Percentiles rank a stretch among this genome's conserved stretches.
Evolutionary conservation across 177 flowering plant species (phyloP).

Genomic region (Vitis hybrid): DNA sequence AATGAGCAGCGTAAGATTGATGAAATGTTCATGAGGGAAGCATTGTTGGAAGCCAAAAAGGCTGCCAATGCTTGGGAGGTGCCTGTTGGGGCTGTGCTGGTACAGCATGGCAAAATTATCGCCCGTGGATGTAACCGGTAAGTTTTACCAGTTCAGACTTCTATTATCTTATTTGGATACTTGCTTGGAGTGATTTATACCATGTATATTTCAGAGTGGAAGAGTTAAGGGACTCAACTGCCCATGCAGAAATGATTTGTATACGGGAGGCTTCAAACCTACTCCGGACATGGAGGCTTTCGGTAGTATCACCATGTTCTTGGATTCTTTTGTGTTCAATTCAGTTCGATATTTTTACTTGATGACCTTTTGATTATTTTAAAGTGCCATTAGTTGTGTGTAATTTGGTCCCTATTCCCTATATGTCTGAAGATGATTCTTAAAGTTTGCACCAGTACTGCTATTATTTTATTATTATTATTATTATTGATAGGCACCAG

Average conservation of each 20-base stretch:
- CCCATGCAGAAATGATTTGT: slow-evolving; percentile 96
- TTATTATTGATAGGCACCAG: neutral
- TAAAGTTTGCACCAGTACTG: neutral
- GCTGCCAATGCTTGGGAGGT: slow-evolving; percentile 98
- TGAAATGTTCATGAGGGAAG: slow-evolving; percentile 95
- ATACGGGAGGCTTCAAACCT: slow-evolving; percentile 85
- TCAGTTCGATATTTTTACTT: neutral
- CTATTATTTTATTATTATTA: too few relatives aligned
- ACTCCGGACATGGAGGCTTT: slow-evolving; percentile 84
- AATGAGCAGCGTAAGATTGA: slow-evolving; percentile 70
- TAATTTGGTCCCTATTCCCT: neutral
- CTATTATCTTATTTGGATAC: neutral
- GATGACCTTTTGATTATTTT: neutral
- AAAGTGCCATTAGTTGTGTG: neutral
- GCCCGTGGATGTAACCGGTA: slow-evolving; percentile 95
- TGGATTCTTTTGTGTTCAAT: neutral
- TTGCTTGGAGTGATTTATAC: slow-evolving; percentile 2
- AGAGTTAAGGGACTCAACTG: slow-evolving; percentile 88
- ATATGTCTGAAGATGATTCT: neutral
- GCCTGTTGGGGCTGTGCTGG: slow-evolving; percentile 94
- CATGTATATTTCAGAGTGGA: slow-evolving; percentile 66
- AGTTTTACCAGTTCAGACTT: slow-evolving; percentile 27
- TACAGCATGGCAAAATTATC: slow-evolving; percentile 78
- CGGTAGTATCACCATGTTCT: slow-evolving; percentile 43
- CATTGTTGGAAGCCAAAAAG: slow-evolving; percentile 79